These are phyloP conservation scores for Coemansia sp. DNA, from an alignment of 192 early-diverging fungal genomes.

Conservation along the genomic window DNA sequence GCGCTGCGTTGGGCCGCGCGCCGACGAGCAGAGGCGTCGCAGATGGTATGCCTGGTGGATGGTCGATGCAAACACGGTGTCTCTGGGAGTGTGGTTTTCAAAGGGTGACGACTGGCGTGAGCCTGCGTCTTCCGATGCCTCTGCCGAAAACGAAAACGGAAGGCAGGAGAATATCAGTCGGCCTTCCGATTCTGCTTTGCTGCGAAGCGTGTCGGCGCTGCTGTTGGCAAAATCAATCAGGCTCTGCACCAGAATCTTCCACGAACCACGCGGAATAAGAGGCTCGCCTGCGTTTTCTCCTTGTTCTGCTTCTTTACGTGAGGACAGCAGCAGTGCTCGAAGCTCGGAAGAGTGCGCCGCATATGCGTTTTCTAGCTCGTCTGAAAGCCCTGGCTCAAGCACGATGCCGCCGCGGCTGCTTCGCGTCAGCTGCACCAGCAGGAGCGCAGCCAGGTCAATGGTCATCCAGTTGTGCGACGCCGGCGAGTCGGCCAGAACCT, in stretches of 20 bases:
- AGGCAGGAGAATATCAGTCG: conserved; percentile 22
- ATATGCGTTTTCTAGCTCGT: conserved; percentile 29
- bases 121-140: neutral
- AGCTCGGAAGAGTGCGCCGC: conserved; percentile 35
- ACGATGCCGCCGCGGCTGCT: conserved; percentile 17
- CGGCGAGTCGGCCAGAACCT: conserved; percentile 34
- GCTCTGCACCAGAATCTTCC: conserved; percentile 40
- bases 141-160: neutral
- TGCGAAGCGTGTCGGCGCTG: conserved; percentile 24
- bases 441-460: conserved; percentile 29
- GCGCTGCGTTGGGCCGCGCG: neutral
- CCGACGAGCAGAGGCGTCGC: conserved; percentile 4
- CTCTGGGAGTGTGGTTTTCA: conserved; percentile 16
- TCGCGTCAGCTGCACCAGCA: conserved; percentile 28
- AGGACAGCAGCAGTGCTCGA: conserved; percentile 30
- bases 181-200: conserved; percentile 36
- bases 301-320: neutral
- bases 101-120: conserved; percentile 20
- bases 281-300: neutral
- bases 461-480: conserved; percentile 36
- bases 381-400: conserved; percentile 19
- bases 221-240: conserved; percentile 46
- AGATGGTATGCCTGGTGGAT: conserved; percentile 37
- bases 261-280: conserved; percentile 17
- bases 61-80: conserved; percentile 12